Evolutionary conservation across 306 rosid species (phyloP), one percentile per base, ranked within the genome.

Genomic region (Dicorynia guianensis): DNA sequence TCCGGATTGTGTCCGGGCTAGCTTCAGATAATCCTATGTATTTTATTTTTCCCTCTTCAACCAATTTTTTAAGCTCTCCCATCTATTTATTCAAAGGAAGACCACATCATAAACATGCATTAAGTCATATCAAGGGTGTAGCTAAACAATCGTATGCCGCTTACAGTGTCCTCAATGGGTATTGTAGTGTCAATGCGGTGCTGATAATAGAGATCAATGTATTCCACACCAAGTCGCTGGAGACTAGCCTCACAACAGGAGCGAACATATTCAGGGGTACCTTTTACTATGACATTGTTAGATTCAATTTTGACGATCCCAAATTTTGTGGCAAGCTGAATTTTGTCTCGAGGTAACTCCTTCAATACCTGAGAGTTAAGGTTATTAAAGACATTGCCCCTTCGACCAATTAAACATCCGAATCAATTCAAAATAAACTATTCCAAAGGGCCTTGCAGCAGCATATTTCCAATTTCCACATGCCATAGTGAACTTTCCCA

Each of bases 191-290:
- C 97, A 11, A 83, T 25, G 4, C 96, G 87, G 81, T 94, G 98
- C 83, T 88, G 95, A 75, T 91, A 92, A 72, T 88, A 92, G 47
- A 94, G 90, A 75, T 94, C 97, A n/a, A 92, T 94, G 84, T 80
- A 92, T 13, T 86, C 85, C 0, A 94, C 83, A 8, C 76, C 93
- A 34, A 94, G 98, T 20, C 96, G 90, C 58, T 82, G 84, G 19
- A 94, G 87, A 53, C 98, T 94, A 62, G 80, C 85, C 85, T 88
- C 95, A 43, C 95, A 86, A 58, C 92, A 87, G n/a, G 87, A 80
- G 17, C 98, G 83, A 34, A 87, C 95, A 77, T 94, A 94, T 47
- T 90, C 88, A 17, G 98, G 97, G n/a, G 81, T 87, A 46, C 98
- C 98, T 0, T 82, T 87, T 6, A 94, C 89, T 34, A 50, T 12